Percentiles rank a stretch among this genome's conserved stretches.
These are phyloP conservation scores for Aspergillus amoenus DNA, from an alignment of 2,329 filamentous ascomycete species.

Conservation along the genomic window DNA sequence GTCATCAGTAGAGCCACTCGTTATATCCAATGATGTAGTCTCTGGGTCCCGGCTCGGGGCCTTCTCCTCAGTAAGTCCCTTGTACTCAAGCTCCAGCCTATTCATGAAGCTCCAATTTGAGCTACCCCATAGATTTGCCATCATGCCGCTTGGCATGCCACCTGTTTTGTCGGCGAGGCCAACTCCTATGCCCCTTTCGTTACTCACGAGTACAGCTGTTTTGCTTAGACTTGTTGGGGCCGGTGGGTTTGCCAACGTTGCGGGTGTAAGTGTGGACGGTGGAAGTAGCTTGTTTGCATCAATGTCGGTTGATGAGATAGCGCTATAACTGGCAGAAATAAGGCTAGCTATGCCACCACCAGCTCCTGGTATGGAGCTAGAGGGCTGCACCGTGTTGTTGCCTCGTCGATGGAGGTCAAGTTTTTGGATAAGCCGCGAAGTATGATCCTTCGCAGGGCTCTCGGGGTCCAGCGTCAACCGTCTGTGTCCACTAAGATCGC, in stretches of 20 bases:
- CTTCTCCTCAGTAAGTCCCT: constrained; percentile 34
- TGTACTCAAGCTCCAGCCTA: constrained; percentile 57
- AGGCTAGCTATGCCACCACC: constrained; percentile 76
- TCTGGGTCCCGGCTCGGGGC: constrained; percentile 21
- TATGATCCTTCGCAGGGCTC: constrained; percentile 69
- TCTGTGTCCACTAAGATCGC: constrained; percentile 61
- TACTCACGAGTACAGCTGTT: constrained; percentile 76
- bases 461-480: constrained; percentile 58
- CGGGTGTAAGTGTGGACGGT: constrained; percentile 70
- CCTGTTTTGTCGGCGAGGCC: constrained; percentile 63
- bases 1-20: constrained; percentile 23
- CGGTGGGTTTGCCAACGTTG: constrained; percentile 79
- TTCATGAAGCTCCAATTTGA: constrained; percentile 75
- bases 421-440: constrained; percentile 86
- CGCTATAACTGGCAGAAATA: constrained; percentile 79
- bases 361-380: constrained; percentile 42
- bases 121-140: constrained; percentile 93
- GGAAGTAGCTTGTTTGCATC: constrained; percentile 39
- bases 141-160: constrained; percentile 76
- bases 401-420: constrained; percentile 84
- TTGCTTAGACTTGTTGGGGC: constrained; percentile 83
- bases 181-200: constrained; percentile 67
- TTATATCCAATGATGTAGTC: constrained; percentile 19
- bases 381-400: constrained; percentile 54
- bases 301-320: constrained; percentile 51